Base-by-base conservation (phyloP, 129 eudicot species). In the Heracleum sosnowskyi region DNA sequence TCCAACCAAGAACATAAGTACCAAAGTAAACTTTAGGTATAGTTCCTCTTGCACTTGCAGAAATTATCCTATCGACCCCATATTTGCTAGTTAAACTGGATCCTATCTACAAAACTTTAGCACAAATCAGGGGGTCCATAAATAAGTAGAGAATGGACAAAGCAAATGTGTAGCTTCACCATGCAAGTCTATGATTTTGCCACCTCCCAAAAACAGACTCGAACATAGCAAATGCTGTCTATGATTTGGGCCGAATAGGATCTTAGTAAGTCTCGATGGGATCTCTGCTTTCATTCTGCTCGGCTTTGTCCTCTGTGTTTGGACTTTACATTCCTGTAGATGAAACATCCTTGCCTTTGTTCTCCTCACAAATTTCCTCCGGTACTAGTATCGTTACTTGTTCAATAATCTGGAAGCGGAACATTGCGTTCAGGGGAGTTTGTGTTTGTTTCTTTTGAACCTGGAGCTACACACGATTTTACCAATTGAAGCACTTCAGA, bases 231-330 rank as follows among this genome's bases (percentile, higher is more conserved):
- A n/a, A n/a, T n/a, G n/a, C n/a, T n/a, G n/a, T n/a, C n/a, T n/a
- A n/a, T n/a, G n/a, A n/a, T n/a, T 82, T 41, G 1, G 69, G 62
- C 60, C 5, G 73, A 35, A 45, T 26, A 78, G 76, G 81, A 55
- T 66, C 85, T 3, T 87, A 89, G 16, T 18, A 82, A 35, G 83
- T 77, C 83, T 80, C 80, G 79, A 89, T 76, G 34, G 91, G 80
- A 53, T 83, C 91, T 63, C 77, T 82, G 40, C 82, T 81, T 47
- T 71, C 82, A 69, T 78, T 62, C 46, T 85, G 82, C 68, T 79
- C 82, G 29, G 33, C 60, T 26, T 83, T 78, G 78, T 11, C 78
- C 37, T 42, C 74, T 20, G 22, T 15, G 18, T 24, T 41, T 17
- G 75, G 78, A 77, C 40, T 42, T 55, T 36, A 74, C n/a, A 73